phyloP scores from a whole-genome alignment of 2,329 filamentous ascomycete genomes.

The Rutstroemia sp. region DNA sequence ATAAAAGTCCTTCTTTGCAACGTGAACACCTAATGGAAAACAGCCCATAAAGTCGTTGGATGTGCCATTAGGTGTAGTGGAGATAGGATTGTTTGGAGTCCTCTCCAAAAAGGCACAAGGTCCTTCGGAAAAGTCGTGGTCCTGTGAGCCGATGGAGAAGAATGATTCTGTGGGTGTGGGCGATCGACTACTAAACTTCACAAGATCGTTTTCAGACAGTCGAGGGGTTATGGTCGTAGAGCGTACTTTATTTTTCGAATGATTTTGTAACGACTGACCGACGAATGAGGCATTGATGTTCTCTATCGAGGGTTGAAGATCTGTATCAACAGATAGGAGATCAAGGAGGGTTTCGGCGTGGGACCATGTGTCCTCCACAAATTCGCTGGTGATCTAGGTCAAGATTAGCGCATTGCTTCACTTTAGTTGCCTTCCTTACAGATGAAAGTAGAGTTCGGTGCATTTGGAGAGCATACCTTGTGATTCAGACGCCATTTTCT shows the following conservation, averaged over 20 bases:
- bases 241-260: neutral
- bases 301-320: neutral
- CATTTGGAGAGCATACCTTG: slow-evolving; percentile 5
- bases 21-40: slow-evolving; percentile 39
- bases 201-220: neutral
- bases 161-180: slow-evolving; percentile 2
- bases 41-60: slow-evolving; percentile 36
- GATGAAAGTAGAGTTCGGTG: neutral
- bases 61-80: slow-evolving; percentile 31
- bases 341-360: neutral
- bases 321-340: slow-evolving; percentile 3
- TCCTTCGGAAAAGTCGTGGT: neutral
- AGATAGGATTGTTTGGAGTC: slow-evolving; percentile 27
- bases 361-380: neutral
- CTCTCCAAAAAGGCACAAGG: slow-evolving; percentile 4
- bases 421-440: no score
- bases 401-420: neutral
- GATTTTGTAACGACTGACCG: neutral
- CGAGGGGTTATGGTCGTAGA: neutral
- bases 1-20: slow-evolving; percentile 34
- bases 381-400: slow-evolving; percentile 6
- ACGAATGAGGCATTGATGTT: neutral
- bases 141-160: neutral
- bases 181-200: slow-evolving; percentile 1
- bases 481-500: slow-evolving; percentile 21